Conservation (phyloP, 441 rosid genomes). For the Rhodomyrtus psidioides region DNA sequence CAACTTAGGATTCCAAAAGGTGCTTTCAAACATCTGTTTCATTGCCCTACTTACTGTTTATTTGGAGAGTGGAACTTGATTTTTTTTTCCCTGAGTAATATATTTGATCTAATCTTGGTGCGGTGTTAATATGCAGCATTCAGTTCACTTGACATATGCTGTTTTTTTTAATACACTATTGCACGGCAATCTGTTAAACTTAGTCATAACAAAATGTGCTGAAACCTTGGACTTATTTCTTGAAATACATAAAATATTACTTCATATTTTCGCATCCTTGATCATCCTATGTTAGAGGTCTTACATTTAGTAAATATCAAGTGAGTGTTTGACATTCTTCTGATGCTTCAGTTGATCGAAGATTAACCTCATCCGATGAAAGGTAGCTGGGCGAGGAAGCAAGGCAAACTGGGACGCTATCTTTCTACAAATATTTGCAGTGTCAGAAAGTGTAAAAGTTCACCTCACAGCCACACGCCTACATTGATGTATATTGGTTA, state of each 20-base stretch:
- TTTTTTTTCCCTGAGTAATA: neutral
- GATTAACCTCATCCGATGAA: too few species aligned
- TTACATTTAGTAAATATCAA: too few species aligned
- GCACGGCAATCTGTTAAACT: neutral
- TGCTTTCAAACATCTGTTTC: neutral
- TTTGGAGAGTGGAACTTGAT: neutral
- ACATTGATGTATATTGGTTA: too few species aligned
- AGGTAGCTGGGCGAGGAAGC: too few species aligned
- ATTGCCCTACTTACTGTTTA: neutral
- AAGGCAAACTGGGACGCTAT: too few species aligned
- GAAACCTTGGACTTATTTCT: neutral
- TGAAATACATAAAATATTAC: neutral
- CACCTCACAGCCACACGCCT: too few species aligned
- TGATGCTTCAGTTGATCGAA: too few species aligned
- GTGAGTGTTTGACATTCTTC: too few species aligned
- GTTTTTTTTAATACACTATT: neutral
- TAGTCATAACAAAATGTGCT: neutral
- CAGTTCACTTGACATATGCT: neutral
- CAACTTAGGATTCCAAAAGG: neutral
- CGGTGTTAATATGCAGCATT: neutral
- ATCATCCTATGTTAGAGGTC: too few species aligned
- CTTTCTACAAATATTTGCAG: too few species aligned
- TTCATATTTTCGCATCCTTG: neutral
- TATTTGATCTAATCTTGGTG: neutral
- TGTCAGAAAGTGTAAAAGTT: too few species aligned